phyloP scores from a whole-genome alignment of 2,329 filamentous ascomycete genomes.

The Sporothrix globosa region DNA sequence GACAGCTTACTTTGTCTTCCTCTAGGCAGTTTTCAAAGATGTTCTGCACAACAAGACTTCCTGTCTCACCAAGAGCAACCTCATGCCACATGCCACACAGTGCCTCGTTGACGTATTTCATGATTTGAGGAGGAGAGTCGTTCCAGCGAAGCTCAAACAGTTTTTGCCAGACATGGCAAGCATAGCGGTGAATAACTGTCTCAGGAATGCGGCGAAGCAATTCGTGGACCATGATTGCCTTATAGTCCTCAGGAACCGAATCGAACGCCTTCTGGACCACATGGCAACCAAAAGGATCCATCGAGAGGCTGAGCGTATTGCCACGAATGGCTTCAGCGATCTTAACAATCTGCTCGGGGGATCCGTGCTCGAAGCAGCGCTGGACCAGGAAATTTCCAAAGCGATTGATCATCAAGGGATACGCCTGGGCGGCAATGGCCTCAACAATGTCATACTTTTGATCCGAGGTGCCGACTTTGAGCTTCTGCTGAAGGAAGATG shows the following conservation, averaged over 20 bases:
- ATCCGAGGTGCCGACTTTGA: constrained; percentile 91
- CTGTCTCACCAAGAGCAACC: constrained; percentile 94
- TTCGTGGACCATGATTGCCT: constrained; percentile 98
- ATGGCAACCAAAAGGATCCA: constrained; percentile 98
- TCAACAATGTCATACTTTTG: constrained; percentile 98
- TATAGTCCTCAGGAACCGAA: constrained; percentile 95
- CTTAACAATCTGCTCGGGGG: constrained; percentile 87
- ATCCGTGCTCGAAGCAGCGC: constrained; percentile 97
- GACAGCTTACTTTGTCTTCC: constrained; percentile 80
- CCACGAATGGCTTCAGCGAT: constrained; percentile 94
- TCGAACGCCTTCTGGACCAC: constrained; percentile 99
- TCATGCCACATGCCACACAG: constrained; percentile 98
- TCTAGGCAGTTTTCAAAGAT: constrained; percentile 99
- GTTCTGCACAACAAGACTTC: constrained; percentile 96
- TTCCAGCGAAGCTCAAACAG: constrained; percentile 97
- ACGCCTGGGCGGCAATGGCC: constrained; percentile 91
- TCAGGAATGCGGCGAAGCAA: constrained; percentile 92
- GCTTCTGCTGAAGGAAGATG: constrained; percentile 97
- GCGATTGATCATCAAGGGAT: constrained; percentile 95
- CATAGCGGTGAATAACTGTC: constrained; percentile 97
- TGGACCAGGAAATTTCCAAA: constrained; percentile 99
- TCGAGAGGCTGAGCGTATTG: constrained; percentile 90
- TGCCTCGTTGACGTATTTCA: constrained; percentile 97
- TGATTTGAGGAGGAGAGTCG: constrained; percentile 92
- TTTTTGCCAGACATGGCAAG: constrained; percentile 99